These are phyloP conservation scores for Trichophyton benhamiae DNA, from an alignment of 2,329 filamentous ascomycete species.

Conservation along the genomic window DNA sequence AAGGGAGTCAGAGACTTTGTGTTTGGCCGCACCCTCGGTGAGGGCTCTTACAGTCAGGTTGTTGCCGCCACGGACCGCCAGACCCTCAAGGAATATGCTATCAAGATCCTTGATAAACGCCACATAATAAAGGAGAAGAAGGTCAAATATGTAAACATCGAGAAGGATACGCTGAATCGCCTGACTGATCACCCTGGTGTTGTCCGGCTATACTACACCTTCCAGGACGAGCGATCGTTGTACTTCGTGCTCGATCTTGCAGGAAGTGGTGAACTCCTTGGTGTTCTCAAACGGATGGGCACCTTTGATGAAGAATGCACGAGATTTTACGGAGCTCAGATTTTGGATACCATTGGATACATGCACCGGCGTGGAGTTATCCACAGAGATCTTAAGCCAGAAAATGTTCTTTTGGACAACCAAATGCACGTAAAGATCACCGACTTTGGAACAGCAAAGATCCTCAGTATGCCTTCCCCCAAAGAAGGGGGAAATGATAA, in stretches of 20 bases:
- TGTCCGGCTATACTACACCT: constrained; percentile 94
- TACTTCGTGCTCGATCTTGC: constrained; percentile 96
- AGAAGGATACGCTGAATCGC: constrained; percentile 94
- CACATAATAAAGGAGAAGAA: constrained; percentile 99
- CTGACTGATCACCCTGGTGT: constrained; percentile 94
- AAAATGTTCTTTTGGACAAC: constrained; percentile 89
- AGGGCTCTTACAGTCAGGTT: constrained; percentile 96
- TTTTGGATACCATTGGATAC: constrained; percentile 89
- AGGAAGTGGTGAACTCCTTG: constrained; percentile 79
- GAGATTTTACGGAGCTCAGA: constrained; percentile 87
- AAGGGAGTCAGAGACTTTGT: constrained; percentile 96
- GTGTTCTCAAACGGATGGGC: constrained; percentile 83
- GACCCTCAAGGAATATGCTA: constrained; percentile 88
- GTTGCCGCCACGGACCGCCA: constrained; percentile 85
- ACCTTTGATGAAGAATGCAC: constrained; percentile 94
- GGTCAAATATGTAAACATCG: constrained; percentile 99
- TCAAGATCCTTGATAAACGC: constrained; percentile 95
- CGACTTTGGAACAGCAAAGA: constrained; percentile 96
- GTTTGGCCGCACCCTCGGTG: constrained; percentile 80
- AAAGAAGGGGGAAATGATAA: constrained; percentile 31
- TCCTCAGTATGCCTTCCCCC: constrained; percentile 50
- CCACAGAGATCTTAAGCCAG: constrained; percentile 89
- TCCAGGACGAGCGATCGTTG: constrained; percentile 88
- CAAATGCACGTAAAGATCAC: constrained; percentile 98
- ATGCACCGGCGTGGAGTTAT: constrained; percentile 97